Percentiles rank a stretch among this genome's conserved stretches.
Conservation (phyloP, 2,329 filamentous ascomycete species). For the Clarireedia paspali region DNA sequence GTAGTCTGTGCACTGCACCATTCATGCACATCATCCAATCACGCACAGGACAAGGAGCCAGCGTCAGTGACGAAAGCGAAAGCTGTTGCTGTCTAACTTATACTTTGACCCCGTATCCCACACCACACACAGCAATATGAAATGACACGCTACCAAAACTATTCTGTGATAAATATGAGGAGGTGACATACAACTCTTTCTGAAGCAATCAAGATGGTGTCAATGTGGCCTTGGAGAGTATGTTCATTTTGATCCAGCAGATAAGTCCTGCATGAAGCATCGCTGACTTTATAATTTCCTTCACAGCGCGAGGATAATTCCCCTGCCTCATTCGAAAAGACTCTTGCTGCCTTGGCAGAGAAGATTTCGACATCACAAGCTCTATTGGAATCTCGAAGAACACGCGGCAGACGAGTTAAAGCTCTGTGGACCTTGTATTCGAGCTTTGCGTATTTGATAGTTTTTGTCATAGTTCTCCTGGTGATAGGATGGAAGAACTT, state of each 20-base stretch:
- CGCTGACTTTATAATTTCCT: not conserved
- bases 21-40: not conserved
- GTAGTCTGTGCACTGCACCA: not conserved
- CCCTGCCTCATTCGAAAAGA: conserved; percentile 88
- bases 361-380: conserved; percentile 74
- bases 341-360: conserved; percentile 68
- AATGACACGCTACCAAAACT: no score
- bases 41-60: not conserved
- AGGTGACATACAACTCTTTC: conserved; percentile 9
- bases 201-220: conserved; percentile 53
- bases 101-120: not conserved
- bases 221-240: conserved; percentile 80
- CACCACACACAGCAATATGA: not conserved
- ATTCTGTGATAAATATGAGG: conserved; percentile 11
- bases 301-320: conserved; percentile 68
- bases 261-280: not conserved
- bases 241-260: conserved; percentile 24
- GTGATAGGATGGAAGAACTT: conserved; percentile 80
- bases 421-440: conserved; percentile 88
- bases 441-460: conserved; percentile 82
- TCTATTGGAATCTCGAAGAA: conserved; percentile 64
- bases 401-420: conserved; percentile 68
- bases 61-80: not conserved
- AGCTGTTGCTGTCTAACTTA: not conserved
- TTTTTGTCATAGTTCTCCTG: conserved; percentile 70